A percentile compares a stretch with the other conserved stretches of the same genome.
phyloP scores from a whole-genome alignment of 441 rosid genomes.

The Gossypium gossypioides region DNA sequence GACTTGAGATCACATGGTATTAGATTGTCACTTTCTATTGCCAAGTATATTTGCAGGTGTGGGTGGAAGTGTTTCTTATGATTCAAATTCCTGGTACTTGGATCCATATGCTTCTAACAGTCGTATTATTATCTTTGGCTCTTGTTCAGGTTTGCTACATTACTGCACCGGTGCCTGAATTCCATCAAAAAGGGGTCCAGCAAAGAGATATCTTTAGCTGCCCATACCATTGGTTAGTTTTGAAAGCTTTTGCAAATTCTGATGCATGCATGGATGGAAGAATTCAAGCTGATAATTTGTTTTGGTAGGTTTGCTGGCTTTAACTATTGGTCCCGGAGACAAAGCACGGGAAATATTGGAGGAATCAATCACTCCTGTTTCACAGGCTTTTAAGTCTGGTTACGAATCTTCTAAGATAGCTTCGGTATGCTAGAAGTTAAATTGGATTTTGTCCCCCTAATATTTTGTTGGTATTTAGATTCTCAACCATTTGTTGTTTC shows the following conservation, averaged over 20 bases:
- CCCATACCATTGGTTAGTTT: conserved; percentile 61
- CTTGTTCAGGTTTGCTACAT: conserved; percentile 60
- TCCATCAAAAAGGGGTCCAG: conserved; percentile 62
- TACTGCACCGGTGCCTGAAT: conserved; percentile 56
- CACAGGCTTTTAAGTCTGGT: conserved; percentile 59
- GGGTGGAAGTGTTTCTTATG: neutral
- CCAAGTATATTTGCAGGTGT: neutral
- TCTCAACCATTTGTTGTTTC: neutral
- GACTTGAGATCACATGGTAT: neutral
- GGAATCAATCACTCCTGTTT: conserved; percentile 48
- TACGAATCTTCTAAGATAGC: conserved; percentile 42
- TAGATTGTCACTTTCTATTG: neutral
- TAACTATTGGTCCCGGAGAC: conserved; percentile 65
- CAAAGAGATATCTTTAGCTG: conserved; percentile 59
- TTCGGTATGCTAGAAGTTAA: conserved; percentile 35
- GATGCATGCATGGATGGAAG: neutral
- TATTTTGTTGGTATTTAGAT: neutral
- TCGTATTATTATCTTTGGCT: conserved; percentile 4
- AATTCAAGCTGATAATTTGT: neutral
- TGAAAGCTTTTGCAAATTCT: neutral
- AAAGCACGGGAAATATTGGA: conserved; percentile 62
- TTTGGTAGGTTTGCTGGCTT: conserved; percentile 63
- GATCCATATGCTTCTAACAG: neutral
- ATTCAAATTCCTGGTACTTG: neutral
- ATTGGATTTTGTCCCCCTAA: neutral